phyloP scores from a whole-genome alignment of 73 alveolate species.

The Paramecium sexaurelia region DNA sequence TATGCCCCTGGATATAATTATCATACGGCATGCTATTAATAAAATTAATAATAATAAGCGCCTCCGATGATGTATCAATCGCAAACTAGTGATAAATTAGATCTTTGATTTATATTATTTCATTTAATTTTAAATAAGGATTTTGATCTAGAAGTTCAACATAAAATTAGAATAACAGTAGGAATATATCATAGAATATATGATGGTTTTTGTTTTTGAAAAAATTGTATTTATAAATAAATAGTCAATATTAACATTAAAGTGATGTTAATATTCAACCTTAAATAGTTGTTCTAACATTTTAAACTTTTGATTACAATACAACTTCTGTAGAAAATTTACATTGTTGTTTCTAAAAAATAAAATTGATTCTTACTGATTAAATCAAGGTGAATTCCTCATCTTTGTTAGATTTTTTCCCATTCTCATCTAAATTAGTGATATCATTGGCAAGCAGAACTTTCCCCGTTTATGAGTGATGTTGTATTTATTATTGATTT shows the following conservation, averaged over 20 bases:
- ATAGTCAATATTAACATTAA: conserved; percentile 21
- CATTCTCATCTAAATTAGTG: not conserved
- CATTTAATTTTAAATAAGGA: not conserved
- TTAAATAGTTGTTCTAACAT: not conserved
- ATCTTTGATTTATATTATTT: not conserved
- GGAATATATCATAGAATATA: too few species aligned
- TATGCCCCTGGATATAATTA: not conserved
- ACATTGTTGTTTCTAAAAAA: not conserved
- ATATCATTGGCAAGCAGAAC: not conserved
- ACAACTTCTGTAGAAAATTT: conserved; percentile 2
- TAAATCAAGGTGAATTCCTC: not conserved
- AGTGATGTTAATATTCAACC: conserved; percentile 18
- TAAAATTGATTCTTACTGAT: not conserved
- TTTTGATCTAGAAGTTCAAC: too few species aligned
- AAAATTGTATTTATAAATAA: not conserved
- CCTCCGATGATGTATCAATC: not conserved
- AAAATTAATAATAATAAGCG: not conserved
- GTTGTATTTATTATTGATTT: not conserved
- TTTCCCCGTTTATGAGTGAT: not conserved
- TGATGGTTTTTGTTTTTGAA: not conserved
- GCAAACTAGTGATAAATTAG: not conserved
- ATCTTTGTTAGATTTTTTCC: not conserved
- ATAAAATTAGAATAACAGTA: too few species aligned
- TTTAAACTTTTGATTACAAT: not conserved
- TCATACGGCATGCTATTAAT: not conserved